Evolutionary conservation across 2,329 filamentous ascomycete species (phyloP).

Genomic region (Colletotrichum plurivorum): DNA sequence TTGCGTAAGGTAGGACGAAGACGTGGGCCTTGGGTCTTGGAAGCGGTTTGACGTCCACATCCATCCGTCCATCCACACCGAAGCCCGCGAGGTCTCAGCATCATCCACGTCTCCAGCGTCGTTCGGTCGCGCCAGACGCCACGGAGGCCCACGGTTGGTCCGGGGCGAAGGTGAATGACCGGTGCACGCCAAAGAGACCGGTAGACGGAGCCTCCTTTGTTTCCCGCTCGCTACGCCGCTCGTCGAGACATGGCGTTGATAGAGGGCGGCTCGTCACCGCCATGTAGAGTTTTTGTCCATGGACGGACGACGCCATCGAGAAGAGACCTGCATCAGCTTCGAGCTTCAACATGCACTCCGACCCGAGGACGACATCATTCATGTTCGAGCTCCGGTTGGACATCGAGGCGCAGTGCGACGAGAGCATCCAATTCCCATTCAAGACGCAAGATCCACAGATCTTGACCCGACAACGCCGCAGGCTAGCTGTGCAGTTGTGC

Average conservation of each 20-base stretch:
- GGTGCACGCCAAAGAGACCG: slow-evolving; percentile 26
- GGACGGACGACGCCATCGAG: slow-evolving; percentile 2
- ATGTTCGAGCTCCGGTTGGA: slow-evolving; percentile 6
- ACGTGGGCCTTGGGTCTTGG: slow-evolving; percentile 17
- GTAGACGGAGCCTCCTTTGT: slow-evolving; percentile 30
- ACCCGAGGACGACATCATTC: slow-evolving; percentile 22
- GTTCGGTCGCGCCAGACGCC: slow-evolving; percentile 16
- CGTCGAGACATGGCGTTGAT: slow-evolving; percentile 38
- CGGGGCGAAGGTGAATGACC: slow-evolving; percentile 16
- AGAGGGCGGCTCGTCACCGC: slow-evolving; percentile 28
- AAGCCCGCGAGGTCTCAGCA: slow-evolving; percentile 16
- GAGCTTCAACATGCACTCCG: slow-evolving; percentile 21
- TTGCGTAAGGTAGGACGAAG: slow-evolving; percentile 30
- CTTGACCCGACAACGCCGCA: slow-evolving; percentile 29
- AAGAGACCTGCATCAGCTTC: slow-evolving; percentile 4
- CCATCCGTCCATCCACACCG: slow-evolving; percentile 3
- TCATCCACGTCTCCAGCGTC: neutral
- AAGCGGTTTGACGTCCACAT: neutral
- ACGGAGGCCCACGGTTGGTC: slow-evolving; percentile 11
- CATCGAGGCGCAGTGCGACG: slow-evolving; percentile 17
- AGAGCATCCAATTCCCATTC: slow-evolving; percentile 28
- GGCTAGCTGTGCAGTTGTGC: slow-evolving; percentile 8
- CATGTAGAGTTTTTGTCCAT: slow-evolving; percentile 8
- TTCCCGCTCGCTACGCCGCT: slow-evolving; percentile 26
- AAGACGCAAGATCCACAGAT: slow-evolving; percentile 31